Evolutionary conservation across 208 protist species (phyloP), one percentile per base, ranked within the genome.

Genomic region (Leishmania aethiopica): DNA sequence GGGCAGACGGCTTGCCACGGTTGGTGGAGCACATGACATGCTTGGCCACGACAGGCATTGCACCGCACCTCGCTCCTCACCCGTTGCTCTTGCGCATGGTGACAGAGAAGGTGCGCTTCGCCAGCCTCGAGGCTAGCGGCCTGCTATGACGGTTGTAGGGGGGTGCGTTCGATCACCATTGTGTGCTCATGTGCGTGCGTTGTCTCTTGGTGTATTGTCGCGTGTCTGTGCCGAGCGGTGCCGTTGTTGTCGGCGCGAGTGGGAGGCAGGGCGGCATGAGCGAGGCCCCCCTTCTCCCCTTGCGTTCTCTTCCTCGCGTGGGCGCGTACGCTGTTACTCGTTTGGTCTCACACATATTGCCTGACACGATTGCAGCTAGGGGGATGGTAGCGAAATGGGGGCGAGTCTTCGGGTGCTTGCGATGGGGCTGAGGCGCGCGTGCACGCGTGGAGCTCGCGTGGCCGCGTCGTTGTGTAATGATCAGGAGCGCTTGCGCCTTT

Each of bases 1-100:
- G 77, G 2, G 77, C 77, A 25, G 82, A 79, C 22, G 89, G 88
- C 8, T 82, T 92, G 57, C 84, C 77, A 15, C 79, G 74, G 13
- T 25, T 94, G 69, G 71, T 88, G 49, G 77, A 86, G 37, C 75
- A 80, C 37, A 91, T 94, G 90, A 78, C 79, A 28, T 72, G 72
- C 2, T 55, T 93, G 80, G 79, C 93, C 28, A 73, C 79, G n/a
- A 84, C 80, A 37, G 82, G 82, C 22, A 67, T 53, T 17, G 82
- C 82, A 11, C 55, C 78, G 53, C 87, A 93, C 40, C 82, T 96
- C 17, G 85, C 76, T 2, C 91, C 93, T 32, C 92, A 93, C 71
- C 86, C 91, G n/a, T 77, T 95, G 32, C 81, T 96, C 55, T 60
- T 75, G 47, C 66, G 83, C 70, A 91, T 96, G 88, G 86, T 84